Conservation (phyloP, 2,329 filamentous ascomycete species). For the Pseudocercospora macadamiae region DNA sequence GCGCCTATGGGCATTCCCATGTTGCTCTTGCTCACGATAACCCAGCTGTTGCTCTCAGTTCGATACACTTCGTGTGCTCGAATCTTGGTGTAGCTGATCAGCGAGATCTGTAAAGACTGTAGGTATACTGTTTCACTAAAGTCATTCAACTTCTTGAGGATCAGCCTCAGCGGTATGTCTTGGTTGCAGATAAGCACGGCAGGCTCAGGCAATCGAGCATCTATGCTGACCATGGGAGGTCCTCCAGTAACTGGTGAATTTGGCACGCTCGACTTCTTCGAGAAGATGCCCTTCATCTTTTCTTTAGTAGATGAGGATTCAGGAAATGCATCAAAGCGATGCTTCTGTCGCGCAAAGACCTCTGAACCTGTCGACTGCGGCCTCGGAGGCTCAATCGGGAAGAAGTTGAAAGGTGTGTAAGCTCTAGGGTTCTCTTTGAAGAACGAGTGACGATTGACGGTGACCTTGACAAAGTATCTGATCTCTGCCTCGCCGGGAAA, state of each 20-base stretch:
- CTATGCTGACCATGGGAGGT: slow-evolving; percentile 68
- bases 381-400: slow-evolving; percentile 89
- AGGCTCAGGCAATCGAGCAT: slow-evolving; percentile 84
- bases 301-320: slow-evolving; percentile 36
- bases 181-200: slow-evolving; percentile 88
- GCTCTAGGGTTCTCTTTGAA: slow-evolving; percentile 86
- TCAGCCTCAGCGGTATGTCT: slow-evolving; percentile 75
- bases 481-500: slow-evolving; percentile 88
- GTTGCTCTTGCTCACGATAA: slow-evolving; percentile 71
- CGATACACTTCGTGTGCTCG: slow-evolving; percentile 74
- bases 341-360: slow-evolving; percentile 76
- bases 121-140: slow-evolving; percentile 73
- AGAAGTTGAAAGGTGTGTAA: slow-evolving; percentile 72
- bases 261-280: slow-evolving; percentile 35
- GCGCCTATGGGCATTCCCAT: slow-evolving; percentile 71
- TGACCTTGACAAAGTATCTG: slow-evolving; percentile 93
- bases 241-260: slow-evolving; percentile 34
- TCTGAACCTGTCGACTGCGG: slow-evolving; percentile 70
- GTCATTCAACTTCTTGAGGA: slow-evolving; percentile 75
- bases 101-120: slow-evolving; percentile 76
- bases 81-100: slow-evolving; percentile 79
- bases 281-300: slow-evolving; percentile 65
- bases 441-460: slow-evolving; percentile 81
- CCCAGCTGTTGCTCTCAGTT: slow-evolving; percentile 73
- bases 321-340: slow-evolving; percentile 55